Base-by-base conservation (phyloP, 148 eudicot genomes). In the Salicornia ramosissima region DNA sequence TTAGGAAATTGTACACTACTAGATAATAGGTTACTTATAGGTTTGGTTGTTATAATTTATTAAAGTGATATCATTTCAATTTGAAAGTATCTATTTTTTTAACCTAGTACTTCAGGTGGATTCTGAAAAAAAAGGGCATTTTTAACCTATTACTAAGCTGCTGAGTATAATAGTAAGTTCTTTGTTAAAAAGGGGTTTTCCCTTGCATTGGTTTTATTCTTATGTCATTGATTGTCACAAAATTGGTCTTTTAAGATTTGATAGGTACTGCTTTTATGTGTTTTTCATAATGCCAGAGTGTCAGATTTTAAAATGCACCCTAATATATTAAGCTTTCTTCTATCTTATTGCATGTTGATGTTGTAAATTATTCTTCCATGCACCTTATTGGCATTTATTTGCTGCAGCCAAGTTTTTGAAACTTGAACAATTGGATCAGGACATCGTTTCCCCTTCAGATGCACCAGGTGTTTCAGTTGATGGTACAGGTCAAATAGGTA, bases 401-500 rank as follows among this genome's bases (percentile, higher is more conserved):
- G 42, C 73, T 75, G 68, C 92, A 93, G 97, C 98, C 51, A 93
- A 94, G 82, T 94, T 94, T 80, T 74, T 94, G 77, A 90, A 90
- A 85, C 82, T 84, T 60, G 99, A 90, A 74, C 98, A 94, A 73
- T 79, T 90, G 80, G 96, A 90, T 51, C 97, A 82, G 80, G 99
- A 94, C 67, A 76, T 79, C 12, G 79, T 82, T 39, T 76, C 73
- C 75, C 88, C 91, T 60, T 68, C 86, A 45, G 98, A 94, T 78
- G 78, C 81, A 24, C 77, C 82, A 26, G 92, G 92, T 74, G 83
- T 90, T 61, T 94, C 99, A 49, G 28, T 81, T 46, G 99, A 94
- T 82, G 82, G 97, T 69, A 94, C 97, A n/a, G 96, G 97, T 34
- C 92, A 86, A 82, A 81, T 94, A 75, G 99, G 97, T 56, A 94